A percentile compares a stretch with the other conserved stretches of the same genome.
Conservation (phyloP, 352 stramenopile species). For the Phytophthora europaea region DNA sequence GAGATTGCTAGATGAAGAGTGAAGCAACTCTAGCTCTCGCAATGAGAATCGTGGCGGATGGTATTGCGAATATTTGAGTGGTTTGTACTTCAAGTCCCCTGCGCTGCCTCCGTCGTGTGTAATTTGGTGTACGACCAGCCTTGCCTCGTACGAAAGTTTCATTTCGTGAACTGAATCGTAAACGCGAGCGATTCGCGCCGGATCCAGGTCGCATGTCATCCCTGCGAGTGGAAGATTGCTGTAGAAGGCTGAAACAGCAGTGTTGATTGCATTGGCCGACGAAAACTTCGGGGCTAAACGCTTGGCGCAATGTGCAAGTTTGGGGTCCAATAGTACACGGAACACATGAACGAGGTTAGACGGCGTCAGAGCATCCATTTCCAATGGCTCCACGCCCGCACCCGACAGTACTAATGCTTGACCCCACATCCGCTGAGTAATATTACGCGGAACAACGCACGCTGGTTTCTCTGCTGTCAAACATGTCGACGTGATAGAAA, state of each 20-base stretch:
- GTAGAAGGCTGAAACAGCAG: constrained; percentile 69
- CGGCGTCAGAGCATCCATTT: constrained; percentile 51
- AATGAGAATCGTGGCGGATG: constrained; percentile 62
- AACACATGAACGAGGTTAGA: constrained; percentile 59
- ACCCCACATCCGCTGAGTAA: constrained; percentile 62
- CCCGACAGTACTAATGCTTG: constrained; percentile 57
- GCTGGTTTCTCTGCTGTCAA: constrained; percentile 55
- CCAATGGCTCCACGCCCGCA: constrained; percentile 52
- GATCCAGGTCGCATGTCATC: constrained; percentile 83
- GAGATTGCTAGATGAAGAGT: constrained; percentile 34
- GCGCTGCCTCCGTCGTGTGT: constrained; percentile 40
- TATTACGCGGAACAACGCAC: constrained; percentile 60
- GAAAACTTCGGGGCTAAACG: constrained; percentile 55
- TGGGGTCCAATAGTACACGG: constrained; percentile 41
- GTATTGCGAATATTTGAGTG: constrained; percentile 71
- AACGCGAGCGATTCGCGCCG: constrained; percentile 66
- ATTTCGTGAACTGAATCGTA: constrained; percentile 70
- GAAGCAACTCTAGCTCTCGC: constrained; percentile 44
- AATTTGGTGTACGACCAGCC: constrained; percentile 63
- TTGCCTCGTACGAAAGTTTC: constrained; percentile 84
- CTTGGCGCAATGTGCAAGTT: constrained; percentile 50
- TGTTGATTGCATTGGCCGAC: constrained; percentile 48
- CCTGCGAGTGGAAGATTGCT: constrained; percentile 64
- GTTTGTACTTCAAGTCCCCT: constrained; percentile 78
- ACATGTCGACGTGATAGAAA: constrained; percentile 62